phyloP scores from a whole-genome alignment of 148 eudicot species.

The Chenopodium quinoa region DNA sequence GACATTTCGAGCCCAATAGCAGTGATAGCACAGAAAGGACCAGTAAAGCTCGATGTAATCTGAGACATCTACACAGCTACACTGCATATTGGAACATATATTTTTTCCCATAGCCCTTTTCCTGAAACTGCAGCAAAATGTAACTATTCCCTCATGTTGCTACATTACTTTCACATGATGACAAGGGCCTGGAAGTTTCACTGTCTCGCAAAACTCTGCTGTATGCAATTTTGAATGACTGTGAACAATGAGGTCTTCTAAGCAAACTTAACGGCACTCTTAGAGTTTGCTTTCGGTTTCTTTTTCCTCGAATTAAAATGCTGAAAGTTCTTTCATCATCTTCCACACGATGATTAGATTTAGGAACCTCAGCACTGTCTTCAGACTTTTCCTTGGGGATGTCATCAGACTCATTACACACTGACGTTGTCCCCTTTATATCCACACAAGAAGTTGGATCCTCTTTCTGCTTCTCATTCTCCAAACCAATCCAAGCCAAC shows the following conservation, averaged over 20 bases:
- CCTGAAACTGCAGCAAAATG: slow-evolving; percentile 18
- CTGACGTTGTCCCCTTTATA: slow-evolving; percentile 15
- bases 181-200: slow-evolving; percentile 54
- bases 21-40: slow-evolving; percentile 16
- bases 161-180: slow-evolving; percentile 43
- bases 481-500: slow-evolving; percentile 33
- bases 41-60: slow-evolving; percentile 2
- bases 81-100: slow-evolving; percentile 5
- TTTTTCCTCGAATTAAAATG: slow-evolving; percentile 77
- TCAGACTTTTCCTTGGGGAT: slow-evolving; percentile 26
- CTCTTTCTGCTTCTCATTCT: slow-evolving; percentile 36
- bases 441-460: slow-evolving; percentile 26
- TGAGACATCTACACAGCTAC: slow-evolving; percentile 4
- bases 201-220: slow-evolving; percentile 82
- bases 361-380: slow-evolving; percentile 15
- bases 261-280: slow-evolving; percentile 91
- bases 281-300: slow-evolving; percentile 79
- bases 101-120: slow-evolving; percentile 30
- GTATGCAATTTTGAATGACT: slow-evolving; percentile 74
- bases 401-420: slow-evolving; percentile 17
- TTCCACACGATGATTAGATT: slow-evolving; percentile 24
- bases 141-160: slow-evolving; percentile 37
- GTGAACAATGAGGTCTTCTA: slow-evolving; percentile 76
- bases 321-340: slow-evolving; percentile 67
- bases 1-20: slow-evolving; percentile 11